These are phyloP conservation scores for Zizania palustris DNA, from an alignment of 202 grass and related monocot genomes.

Conservation along the genomic window DNA sequence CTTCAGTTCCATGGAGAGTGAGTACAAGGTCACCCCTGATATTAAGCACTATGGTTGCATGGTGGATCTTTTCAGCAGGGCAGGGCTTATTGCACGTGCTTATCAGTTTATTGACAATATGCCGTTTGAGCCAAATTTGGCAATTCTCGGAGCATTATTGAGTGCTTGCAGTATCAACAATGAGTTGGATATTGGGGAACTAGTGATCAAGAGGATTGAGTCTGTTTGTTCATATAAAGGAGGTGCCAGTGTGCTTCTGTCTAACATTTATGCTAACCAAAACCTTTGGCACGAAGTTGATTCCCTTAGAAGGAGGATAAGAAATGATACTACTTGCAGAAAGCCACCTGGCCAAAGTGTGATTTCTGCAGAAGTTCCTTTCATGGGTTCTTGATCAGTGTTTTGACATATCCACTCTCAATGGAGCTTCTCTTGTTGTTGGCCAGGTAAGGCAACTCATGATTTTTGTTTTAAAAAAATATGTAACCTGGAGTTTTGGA, in stretches of 20 bases:
- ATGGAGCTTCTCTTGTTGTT: constrained; percentile 17
- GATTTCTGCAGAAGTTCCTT: constrained; percentile 37
- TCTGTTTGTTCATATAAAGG: constrained; percentile 60
- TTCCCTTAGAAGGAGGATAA: constrained; percentile 56
- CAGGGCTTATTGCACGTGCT: constrained; percentile 55
- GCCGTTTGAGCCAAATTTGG: constrained; percentile 61
- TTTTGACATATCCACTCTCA: constrained; percentile 1
- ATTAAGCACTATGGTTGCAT: constrained; percentile 79
- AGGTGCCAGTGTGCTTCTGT: constrained; percentile 63
- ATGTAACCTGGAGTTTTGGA: not conserved
- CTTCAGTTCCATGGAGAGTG: constrained; percentile 65
- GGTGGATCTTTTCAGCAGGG: constrained; percentile 76
- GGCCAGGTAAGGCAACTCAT: constrained; percentile 37
- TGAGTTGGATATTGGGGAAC: constrained; percentile 59
- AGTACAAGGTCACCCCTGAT: constrained; percentile 40
- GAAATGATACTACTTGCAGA: constrained; percentile 23
- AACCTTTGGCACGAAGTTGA: constrained; percentile 67
- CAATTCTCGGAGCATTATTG: constrained; percentile 58
- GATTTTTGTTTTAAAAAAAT: not conserved
- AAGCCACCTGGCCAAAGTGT: constrained; percentile 69
- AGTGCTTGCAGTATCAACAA: constrained; percentile 63
- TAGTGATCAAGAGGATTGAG: constrained; percentile 65
- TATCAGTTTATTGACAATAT: constrained; percentile 57
- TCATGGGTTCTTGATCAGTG: constrained; percentile 31
- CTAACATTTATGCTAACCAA: constrained; percentile 70